A percentile compares a stretch with the other conserved stretches of the same genome.
Conservation (phyloP, 1,284 basidiomycete species). For the Ustilago tritici region DNA sequence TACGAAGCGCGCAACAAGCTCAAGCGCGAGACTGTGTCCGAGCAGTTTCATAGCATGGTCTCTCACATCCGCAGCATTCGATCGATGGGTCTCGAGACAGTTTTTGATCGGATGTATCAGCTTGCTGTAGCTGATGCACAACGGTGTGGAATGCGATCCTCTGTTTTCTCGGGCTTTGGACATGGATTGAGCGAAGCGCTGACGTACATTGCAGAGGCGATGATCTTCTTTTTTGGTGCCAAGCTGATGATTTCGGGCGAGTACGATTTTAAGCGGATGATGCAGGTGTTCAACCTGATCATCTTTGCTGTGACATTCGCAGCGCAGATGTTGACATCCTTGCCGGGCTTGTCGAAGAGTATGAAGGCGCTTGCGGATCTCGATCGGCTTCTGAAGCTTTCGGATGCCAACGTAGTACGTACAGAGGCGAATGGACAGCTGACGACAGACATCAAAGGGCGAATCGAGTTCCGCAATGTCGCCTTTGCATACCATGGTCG, state of each 20-base stretch:
- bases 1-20: constrained; percentile 85
- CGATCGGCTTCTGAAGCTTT: constrained; percentile 75
- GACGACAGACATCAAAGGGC: constrained; percentile 27
- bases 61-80: constrained; percentile 87
- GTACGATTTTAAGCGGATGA: constrained; percentile 87
- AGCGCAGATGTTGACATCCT: constrained; percentile 84
- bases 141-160: constrained; percentile 79
- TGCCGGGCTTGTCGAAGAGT: constrained; percentile 60
- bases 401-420: not conserved
- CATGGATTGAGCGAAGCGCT: constrained; percentile 83
- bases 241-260: constrained; percentile 82
- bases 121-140: constrained; percentile 76
- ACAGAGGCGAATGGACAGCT: constrained; percentile 18
- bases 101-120: constrained; percentile 80
- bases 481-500: constrained; percentile 53
- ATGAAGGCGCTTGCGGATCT: constrained; percentile 80
- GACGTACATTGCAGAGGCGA: constrained; percentile 80
- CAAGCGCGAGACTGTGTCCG: constrained; percentile 84
- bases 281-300: constrained; percentile 88
- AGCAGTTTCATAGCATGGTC: constrained; percentile 87
- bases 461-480: constrained; percentile 55
- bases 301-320: constrained; percentile 94
- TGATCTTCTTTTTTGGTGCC: constrained; percentile 90
- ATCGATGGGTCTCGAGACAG: constrained; percentile 85
- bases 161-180: constrained; percentile 85